Evolutionary conservation across 2,329 filamentous ascomycete genomes (phyloP).

Genomic region (Arachnopeziza araneosa): DNA sequence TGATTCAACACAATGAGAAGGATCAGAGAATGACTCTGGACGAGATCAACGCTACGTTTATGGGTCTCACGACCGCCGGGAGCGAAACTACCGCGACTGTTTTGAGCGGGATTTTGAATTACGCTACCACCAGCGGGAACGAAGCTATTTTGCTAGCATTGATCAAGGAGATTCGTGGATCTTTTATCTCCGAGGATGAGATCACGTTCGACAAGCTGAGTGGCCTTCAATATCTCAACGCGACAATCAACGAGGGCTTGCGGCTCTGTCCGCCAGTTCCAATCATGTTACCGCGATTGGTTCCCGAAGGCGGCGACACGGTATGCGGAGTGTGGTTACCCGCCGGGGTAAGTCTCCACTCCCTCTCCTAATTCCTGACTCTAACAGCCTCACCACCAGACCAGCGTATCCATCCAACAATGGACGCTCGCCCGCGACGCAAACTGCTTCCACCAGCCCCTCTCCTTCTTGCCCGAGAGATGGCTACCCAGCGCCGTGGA

Average conservation of each 20-base stretch:
- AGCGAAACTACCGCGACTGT: conserved; percentile 19
- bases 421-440: neutral
- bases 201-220: conserved; percentile 32
- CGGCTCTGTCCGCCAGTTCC: conserved; percentile 34
- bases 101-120: conserved; percentile 10
- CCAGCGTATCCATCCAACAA: neutral
- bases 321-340: conserved; percentile 9
- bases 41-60: conserved; percentile 12
- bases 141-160: conserved; percentile 30
- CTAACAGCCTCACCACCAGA: neutral
- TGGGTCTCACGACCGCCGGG: conserved; percentile 10
- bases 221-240: conserved; percentile 35
- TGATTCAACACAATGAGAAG: conserved; percentile 11
- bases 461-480: neutral
- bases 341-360: neutral
- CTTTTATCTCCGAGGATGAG: conserved; percentile 33
- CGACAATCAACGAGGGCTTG: conserved; percentile 38
- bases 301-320: conserved; percentile 15
- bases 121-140: conserved; percentile 25
- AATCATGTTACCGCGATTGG: conserved; percentile 10
- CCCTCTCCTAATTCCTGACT: neutral
- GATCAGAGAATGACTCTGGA: conserved; percentile 14
- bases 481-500: neutral
- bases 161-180: conserved; percentile 34
- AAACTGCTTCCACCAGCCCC: neutral